These are phyloP conservation scores for Thalassia testudinum DNA, from an alignment of 116 monocot genomes.

Conservation along the genomic window DNA sequence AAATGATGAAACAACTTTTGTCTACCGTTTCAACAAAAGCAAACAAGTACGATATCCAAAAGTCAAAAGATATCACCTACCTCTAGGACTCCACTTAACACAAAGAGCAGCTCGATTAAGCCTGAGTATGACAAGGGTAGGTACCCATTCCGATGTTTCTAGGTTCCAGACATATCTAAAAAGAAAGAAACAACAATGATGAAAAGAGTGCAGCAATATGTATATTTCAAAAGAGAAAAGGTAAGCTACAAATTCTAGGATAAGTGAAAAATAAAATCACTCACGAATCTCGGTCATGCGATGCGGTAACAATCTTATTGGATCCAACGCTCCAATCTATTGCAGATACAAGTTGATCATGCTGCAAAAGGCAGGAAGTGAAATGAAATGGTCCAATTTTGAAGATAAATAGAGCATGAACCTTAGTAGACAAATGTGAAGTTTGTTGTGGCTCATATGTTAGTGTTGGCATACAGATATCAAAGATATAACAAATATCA, in stretches of 20 bases:
- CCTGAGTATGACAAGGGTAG: conserved; percentile 94
- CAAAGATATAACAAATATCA: too few species aligned
- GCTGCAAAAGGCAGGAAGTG: conserved; percentile 26
- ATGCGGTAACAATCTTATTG: conserved; percentile 92
- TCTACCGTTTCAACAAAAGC: too few species aligned
- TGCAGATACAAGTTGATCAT: conserved; percentile 93
- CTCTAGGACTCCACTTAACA: conserved; percentile 96
- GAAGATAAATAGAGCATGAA: neutral
- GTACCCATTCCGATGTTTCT: conserved; percentile 79
- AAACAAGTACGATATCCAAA: too few species aligned
- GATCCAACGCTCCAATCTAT: conserved; percentile 85
- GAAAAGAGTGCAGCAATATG: neutral
- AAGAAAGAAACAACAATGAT: neutral
- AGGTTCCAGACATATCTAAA: conserved; percentile 94
- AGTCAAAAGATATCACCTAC: conserved; percentile 11
- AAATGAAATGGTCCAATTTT: neutral
- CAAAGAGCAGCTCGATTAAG: conserved; percentile 97
- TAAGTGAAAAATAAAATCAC: conserved; percentile 5
- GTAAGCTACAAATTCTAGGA: too few species aligned
- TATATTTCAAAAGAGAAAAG: too few species aligned
- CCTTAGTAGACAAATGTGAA: neutral
- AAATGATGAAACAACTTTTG: neutral
- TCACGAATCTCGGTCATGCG: conserved; percentile 99
- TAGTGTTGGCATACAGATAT: too few species aligned
- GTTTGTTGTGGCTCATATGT: too few species aligned